Percentiles rank a stretch among this genome's conserved stretches.
phyloP scores from a whole-genome alignment of 2,329 filamentous ascomycete species.

The Capronia coronata region DNA sequence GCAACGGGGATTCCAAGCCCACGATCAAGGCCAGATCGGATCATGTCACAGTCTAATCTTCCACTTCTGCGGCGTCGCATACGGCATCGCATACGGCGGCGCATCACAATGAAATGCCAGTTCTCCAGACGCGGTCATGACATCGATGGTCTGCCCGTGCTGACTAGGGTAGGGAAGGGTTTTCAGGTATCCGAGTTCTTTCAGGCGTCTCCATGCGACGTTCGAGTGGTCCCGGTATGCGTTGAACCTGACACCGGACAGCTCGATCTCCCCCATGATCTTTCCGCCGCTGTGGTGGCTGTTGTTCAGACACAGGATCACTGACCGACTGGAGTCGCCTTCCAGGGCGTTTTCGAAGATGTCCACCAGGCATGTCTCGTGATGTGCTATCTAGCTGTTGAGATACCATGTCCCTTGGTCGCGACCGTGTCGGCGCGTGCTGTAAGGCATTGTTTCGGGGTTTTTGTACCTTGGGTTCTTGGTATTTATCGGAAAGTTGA shows the following conservation, averaged over 20 bases:
- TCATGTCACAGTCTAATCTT: neutral
- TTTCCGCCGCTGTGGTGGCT: neutral
- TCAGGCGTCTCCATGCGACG: neutral
- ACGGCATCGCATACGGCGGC: no score
- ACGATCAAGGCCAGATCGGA: no score
- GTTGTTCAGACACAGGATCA: neutral
- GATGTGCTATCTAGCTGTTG: neutral
- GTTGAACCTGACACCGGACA: neutral
- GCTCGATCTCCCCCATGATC: neutral
- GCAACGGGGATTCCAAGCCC: no score
- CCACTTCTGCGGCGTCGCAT: no score
- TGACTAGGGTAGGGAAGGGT: no score
- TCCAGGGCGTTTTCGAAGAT: neutral
- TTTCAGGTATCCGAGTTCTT: neutral
- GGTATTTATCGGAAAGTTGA: no score
- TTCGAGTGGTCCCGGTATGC: neutral
- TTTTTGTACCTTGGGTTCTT: neutral
- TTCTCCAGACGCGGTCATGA: neutral
- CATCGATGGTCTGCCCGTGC: neutral
- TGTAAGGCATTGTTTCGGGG: no score
- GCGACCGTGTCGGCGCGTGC: no score
- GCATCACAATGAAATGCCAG: neutral
- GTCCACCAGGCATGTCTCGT: neutral
- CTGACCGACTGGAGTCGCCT: no score
- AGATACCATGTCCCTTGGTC: neutral